phyloP scores from a whole-genome alignment of 2,329 filamentous ascomycete species.

The Calonectria pseudoturangicola region DNA sequence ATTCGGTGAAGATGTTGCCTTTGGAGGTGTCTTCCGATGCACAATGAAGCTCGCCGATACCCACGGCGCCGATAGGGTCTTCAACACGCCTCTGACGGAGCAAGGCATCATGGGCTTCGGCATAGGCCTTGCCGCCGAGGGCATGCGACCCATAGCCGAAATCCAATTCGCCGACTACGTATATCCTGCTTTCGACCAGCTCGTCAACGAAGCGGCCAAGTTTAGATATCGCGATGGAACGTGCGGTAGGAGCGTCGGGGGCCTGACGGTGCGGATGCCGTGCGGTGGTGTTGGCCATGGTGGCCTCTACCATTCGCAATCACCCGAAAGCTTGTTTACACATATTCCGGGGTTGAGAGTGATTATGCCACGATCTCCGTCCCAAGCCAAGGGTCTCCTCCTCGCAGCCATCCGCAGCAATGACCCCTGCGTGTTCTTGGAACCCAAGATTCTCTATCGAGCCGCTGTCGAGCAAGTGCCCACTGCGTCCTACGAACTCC shows the following conservation, averaged over 20 bases:
- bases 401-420: slow-evolving; percentile 85
- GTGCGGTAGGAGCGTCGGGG: slow-evolving; percentile 79
- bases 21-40: slow-evolving; percentile 96
- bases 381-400: slow-evolving; percentile 91
- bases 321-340: slow-evolving; percentile 90
- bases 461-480: slow-evolving; percentile 95
- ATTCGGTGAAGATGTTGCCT: slow-evolving; percentile 97
- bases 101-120: slow-evolving; percentile 97
- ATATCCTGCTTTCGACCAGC: slow-evolving; percentile 93
- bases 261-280: slow-evolving; percentile 92
- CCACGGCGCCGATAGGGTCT: slow-evolving; percentile 91
- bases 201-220: slow-evolving; percentile 95
- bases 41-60: slow-evolving; percentile 92
- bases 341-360: slow-evolving; percentile 91
- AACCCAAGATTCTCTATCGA: slow-evolving; percentile 94
- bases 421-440: slow-evolving; percentile 94
- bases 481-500: slow-evolving; percentile 85
- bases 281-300: slow-evolving; percentile 93
- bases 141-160: slow-evolving; percentile 94
- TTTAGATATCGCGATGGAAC: slow-evolving; percentile 84
- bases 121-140: slow-evolving; percentile 91
- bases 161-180: slow-evolving; percentile 98
- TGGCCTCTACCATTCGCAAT: slow-evolving; percentile 91
- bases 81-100: slow-evolving; percentile 96
- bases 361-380: slow-evolving; percentile 88